Conservation (phyloP, 1,139 yeast genomes). For the Debaryomycetaceae sp. region DNA sequence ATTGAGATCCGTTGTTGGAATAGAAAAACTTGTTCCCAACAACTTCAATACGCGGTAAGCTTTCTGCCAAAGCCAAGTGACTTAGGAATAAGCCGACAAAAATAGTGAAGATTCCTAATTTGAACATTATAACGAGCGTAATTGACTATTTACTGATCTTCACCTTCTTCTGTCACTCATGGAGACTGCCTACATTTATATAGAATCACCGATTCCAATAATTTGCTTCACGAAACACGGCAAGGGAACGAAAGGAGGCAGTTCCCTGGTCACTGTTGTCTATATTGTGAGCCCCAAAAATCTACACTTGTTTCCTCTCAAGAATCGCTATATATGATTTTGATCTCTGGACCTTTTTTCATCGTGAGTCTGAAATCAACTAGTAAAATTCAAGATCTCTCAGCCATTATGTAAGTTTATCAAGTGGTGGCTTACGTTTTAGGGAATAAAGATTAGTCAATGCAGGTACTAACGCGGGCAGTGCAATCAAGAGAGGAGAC, state of each 20-base stretch:
- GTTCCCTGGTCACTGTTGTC: not conserved
- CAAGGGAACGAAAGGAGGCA: not conserved
- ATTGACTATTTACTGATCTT: not conserved
- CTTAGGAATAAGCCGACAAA: slow-evolving; percentile 6
- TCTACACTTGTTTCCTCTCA: not conserved
- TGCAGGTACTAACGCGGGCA: not conserved
- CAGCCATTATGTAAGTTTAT: not conserved
- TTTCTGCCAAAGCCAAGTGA: slow-evolving; percentile 7
- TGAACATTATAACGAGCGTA: slow-evolving; percentile 3
- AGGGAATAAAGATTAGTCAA: not conserved
- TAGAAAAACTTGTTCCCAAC: slow-evolving; percentile 76
- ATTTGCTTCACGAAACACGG: slow-evolving; percentile 2
- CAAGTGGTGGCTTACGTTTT: not conserved
- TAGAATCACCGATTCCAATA: not conserved
- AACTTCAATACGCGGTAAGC: slow-evolving; percentile 54
- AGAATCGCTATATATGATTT: not conserved
- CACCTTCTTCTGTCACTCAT: not conserved
- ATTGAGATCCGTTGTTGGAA: slow-evolving; percentile 75
- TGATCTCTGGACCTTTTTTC: slow-evolving; percentile 2
- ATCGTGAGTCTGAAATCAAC: not conserved
- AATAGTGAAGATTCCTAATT: slow-evolving; percentile 6
- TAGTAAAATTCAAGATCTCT: not conserved
- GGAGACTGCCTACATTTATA: not conserved
- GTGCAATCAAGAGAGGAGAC: not conserved
- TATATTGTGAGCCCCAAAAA: slow-evolving; percentile 3